Evolutionary conservation across 805 yeast genomes (phyloP).

Genomic region (Maudiozyma saulgeensis): DNA sequence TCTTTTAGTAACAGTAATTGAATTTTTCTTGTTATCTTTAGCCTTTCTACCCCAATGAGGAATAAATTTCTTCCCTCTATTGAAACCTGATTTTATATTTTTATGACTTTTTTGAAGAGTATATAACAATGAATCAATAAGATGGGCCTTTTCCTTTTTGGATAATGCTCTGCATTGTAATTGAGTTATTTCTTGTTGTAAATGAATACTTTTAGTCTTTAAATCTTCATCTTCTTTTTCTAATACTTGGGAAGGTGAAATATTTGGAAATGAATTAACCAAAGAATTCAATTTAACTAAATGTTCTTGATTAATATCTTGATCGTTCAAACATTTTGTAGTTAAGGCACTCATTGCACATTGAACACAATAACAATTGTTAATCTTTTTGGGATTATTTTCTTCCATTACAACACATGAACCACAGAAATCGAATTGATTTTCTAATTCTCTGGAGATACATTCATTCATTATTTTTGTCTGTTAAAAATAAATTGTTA

Average conservation of each 20-base stretch:
- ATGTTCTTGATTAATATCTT: background rate
- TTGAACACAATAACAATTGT: slow-evolving; percentile 17
- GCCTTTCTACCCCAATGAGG: slow-evolving; percentile 1
- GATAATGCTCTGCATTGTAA: background rate
- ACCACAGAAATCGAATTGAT: slow-evolving; percentile 9
- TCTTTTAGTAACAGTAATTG: background rate
- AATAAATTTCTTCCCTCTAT: background rate
- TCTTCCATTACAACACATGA: slow-evolving; percentile 11
- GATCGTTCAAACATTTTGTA: slow-evolving; percentile 7
- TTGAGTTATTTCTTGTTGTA: background rate
- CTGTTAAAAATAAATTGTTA: background rate
- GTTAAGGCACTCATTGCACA: slow-evolving; percentile 11
- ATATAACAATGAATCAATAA: background rate
- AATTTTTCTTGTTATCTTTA: background rate
- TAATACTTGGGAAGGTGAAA: background rate
- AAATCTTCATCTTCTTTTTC: background rate
- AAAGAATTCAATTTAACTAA: background rate
- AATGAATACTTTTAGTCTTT: background rate
- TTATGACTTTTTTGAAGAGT: background rate
- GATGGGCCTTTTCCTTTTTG: background rate
- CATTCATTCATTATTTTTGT: slow-evolving; percentile 6
- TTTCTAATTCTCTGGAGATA: slow-evolving; percentile 6
- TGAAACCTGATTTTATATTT: background rate
- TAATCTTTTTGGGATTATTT: slow-evolving; percentile 6
- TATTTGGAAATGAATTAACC: background rate